Evolutionary conservation across 768 basidiomycete species (phyloP), one percentile per base, ranked within the genome.

Genomic region (Thelephora aurantiotincta): DNA sequence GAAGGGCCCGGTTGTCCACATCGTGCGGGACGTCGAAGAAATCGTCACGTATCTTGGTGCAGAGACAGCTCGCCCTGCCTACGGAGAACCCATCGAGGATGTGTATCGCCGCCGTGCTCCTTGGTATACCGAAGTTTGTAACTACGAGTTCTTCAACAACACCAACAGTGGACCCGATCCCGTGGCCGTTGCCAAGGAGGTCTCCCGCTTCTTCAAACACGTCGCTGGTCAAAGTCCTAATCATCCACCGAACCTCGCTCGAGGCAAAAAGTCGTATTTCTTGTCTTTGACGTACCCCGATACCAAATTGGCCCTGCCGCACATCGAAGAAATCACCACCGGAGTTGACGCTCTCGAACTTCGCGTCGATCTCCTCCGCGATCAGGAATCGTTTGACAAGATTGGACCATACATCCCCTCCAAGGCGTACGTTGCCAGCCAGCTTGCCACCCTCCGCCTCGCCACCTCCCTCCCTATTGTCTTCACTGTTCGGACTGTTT

Each of bases 261-360:
- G 59, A 6, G 78, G 74, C 5, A 66, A 69, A 19, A 75, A 85
- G n/a, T 87, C 91, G 0, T 90, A 91, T 66, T 98, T 98, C 73
- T 72, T 98, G 35, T 82, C 83, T 7, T 69, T 99, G 48, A 96
- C 94, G 0, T 93, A 89, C 65, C 90, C 94, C 0, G 89, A 96
- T 58, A 59, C 96, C 52, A 78, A 72, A 0, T 75, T 77, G 3
- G 81, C 83, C 0, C 68, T 91, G 36, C 62, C 70, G 13, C 61
- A 75, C 45, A 73, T 98, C 36, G 77, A 86, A 18, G 75, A 82
- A 38, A 63, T 99, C 50, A 77, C 77, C 0, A 70, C 76, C 14
- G 96, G 96, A 3, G 86, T 81, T 6, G 93, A 98, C 57, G 94
- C 92, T 0, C 65, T 98, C 50, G 96, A 99, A 62, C 60, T 98